A percentile compares a stretch with the other conserved stretches of the same genome.
Conservation (phyloP, 768 basidiomycete genomes). For the Kwoniella botswanensis region DNA sequence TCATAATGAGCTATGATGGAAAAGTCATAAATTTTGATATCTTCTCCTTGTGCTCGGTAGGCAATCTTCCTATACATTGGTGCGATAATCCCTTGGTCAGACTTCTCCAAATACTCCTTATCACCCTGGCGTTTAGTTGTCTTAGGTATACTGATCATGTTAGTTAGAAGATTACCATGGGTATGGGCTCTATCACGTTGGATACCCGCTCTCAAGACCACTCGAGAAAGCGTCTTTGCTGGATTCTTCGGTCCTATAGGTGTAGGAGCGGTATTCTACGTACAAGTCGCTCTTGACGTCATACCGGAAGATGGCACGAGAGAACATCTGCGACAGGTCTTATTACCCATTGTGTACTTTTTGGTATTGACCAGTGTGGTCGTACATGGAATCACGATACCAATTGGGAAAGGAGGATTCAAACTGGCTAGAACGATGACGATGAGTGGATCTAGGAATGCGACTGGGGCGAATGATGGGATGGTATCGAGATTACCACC, state of each 20-base stretch:
- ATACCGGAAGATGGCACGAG: conserved; percentile 55
- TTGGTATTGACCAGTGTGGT: conserved; percentile 58
- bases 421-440: conserved; percentile 41
- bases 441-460: conserved; percentile 26
- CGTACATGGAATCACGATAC: conserved; percentile 59
- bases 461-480: neutral
- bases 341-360: conserved; percentile 58
- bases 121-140: conserved; percentile 59
- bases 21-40: no score
- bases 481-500: conserved; percentile 34
- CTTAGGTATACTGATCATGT: conserved; percentile 57
- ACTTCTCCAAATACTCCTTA: conserved; percentile 50
- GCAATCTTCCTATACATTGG: conserved; percentile 59
- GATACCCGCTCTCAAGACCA: conserved; percentile 55
- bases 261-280: conserved; percentile 37
- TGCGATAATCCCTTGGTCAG: conserved; percentile 56
- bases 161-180: conserved; percentile 59
- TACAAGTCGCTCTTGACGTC: conserved; percentile 55
- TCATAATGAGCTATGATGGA: no score
- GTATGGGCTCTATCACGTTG: conserved; percentile 50
- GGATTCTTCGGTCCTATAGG: conserved; percentile 59
- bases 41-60: conserved; percentile 5
- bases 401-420: conserved; percentile 54
- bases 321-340: conserved; percentile 39
- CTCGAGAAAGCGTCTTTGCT: conserved; percentile 55